Evolutionary conservation across 108 stramenopile genomes (phyloP).

Genomic region (Schizochytrium sp.): DNA sequence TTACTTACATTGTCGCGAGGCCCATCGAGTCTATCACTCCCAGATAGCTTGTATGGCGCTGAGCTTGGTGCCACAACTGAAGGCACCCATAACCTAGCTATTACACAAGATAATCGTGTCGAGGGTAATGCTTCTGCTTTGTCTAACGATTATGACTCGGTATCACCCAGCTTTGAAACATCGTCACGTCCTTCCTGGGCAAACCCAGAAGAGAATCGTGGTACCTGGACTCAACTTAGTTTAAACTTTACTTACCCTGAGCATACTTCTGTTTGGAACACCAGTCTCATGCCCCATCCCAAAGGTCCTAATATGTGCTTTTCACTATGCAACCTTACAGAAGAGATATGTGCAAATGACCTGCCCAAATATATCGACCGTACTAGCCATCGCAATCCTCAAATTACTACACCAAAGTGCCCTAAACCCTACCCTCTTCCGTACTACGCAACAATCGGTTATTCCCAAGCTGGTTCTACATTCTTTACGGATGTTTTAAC

Average conservation of each 20-base stretch:
- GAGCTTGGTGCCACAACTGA: no score
- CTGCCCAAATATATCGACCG: not conserved
- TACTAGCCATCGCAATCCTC: not conserved
- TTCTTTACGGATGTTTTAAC: not conserved
- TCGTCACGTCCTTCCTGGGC: not conserved
- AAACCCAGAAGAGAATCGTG: not conserved
- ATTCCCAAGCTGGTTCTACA: slow-evolving; percentile 18
- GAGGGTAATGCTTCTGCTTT: no score
- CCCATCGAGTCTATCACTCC: no score
- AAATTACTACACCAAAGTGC: not conserved
- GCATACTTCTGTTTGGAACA: not conserved
- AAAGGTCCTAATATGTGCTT: not conserved
- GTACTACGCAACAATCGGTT: slow-evolving; percentile 23
- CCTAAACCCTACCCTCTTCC: not conserved
- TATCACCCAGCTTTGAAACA: not conserved
- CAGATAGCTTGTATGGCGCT: no score
- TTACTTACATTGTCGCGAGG: no score
- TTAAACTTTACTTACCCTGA: not conserved
- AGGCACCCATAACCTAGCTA: no score
- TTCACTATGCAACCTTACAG: not conserved
- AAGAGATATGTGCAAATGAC: not conserved
- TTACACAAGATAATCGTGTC: no score
- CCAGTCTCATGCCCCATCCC: not conserved
- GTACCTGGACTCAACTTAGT: not conserved
- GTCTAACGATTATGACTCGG: not conserved